These are phyloP conservation scores for Blastobotrys buckinghamii DNA, from an alignment of 1,139 yeast species.

Conservation along the genomic window DNA sequence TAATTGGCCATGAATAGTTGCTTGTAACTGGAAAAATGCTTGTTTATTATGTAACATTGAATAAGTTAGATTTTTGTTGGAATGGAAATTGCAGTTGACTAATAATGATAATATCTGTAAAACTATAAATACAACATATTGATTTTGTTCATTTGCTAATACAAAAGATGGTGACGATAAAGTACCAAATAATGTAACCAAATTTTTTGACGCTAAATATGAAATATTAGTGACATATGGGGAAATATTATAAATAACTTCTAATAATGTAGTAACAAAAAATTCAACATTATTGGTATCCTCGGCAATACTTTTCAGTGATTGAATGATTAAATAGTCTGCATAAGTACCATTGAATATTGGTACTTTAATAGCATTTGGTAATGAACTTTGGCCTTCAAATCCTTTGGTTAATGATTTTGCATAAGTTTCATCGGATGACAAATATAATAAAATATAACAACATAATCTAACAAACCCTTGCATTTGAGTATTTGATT, in stretches of 20 bases:
- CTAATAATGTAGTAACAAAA: constrained; percentile 29
- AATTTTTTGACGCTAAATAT: constrained; percentile 51
- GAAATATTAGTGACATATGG: constrained; percentile 37
- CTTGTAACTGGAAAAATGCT: constrained; percentile 21
- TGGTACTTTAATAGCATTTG: constrained; percentile 26
- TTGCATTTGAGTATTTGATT: constrained; percentile 37
- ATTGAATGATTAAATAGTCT: constrained; percentile 31
- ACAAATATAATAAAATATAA: constrained; percentile 54
- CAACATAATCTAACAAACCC: constrained; percentile 54
- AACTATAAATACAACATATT: constrained; percentile 45
- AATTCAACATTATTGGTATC: constrained; percentile 12
- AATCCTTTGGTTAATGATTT: constrained; percentile 26
- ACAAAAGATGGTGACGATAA: constrained; percentile 42
- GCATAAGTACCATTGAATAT: constrained; percentile 31
- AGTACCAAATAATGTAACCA: constrained; percentile 49
- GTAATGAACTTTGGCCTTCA: constrained; percentile 28
- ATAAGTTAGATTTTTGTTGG: constrained; percentile 30
- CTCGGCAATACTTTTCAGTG: constrained; percentile 22
- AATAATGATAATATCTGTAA: constrained; percentile 26
- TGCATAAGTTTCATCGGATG: constrained; percentile 42
- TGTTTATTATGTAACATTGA: constrained; percentile 28
- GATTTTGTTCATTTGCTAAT: constrained; percentile 42
- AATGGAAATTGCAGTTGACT: constrained; percentile 27
- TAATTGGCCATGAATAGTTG: constrained; percentile 10
- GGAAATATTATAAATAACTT: constrained; percentile 31